A percentile compares a stretch with the other conserved stretches of the same genome.
These are phyloP conservation scores for Mycena epipterygia DNA, from an alignment of 768 basidiomycete genomes.

Conservation along the genomic window DNA sequence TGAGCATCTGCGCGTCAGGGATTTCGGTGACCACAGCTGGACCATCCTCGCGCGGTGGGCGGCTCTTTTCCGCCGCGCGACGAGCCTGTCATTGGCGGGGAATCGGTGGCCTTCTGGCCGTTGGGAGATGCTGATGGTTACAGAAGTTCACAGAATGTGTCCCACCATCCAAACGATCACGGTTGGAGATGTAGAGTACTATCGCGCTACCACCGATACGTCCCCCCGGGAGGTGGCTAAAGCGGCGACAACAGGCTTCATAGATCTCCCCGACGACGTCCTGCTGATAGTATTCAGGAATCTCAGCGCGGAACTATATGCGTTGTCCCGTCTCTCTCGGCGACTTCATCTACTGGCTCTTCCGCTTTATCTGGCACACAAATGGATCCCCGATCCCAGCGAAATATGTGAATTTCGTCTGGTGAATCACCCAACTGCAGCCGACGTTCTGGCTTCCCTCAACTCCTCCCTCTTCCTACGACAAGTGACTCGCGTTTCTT, in stretches of 20 bases:
- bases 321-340: conserved; percentile 10
- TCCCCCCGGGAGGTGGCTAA: neutral
- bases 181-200: neutral
- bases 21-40: conserved; percentile 1
- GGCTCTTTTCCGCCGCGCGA: neutral
- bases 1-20: conserved; percentile 1
- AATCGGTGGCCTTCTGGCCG: neutral
- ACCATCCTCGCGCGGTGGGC: conserved; percentile 9
- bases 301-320: conserved; percentile 11
- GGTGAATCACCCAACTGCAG: neutral
- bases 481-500: neutral
- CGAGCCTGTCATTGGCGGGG: neutral
- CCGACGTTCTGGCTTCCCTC: conserved; percentile 16
- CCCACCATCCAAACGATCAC: neutral
- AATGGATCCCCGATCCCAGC: conserved; percentile 1
- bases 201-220: neutral
- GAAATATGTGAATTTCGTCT: conserved; percentile 2
- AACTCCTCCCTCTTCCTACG: conserved; percentile 15
- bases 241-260: neutral
- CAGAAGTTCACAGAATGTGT: neutral
- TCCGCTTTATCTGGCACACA: neutral
- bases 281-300: conserved; percentile 4
- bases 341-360: conserved; percentile 28
- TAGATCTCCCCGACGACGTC: conserved; percentile 26
- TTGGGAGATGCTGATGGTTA: neutral